Base-by-base conservation (phyloP, 352 stramenopile genomes). In the Phytophthora megakarya region DNA sequence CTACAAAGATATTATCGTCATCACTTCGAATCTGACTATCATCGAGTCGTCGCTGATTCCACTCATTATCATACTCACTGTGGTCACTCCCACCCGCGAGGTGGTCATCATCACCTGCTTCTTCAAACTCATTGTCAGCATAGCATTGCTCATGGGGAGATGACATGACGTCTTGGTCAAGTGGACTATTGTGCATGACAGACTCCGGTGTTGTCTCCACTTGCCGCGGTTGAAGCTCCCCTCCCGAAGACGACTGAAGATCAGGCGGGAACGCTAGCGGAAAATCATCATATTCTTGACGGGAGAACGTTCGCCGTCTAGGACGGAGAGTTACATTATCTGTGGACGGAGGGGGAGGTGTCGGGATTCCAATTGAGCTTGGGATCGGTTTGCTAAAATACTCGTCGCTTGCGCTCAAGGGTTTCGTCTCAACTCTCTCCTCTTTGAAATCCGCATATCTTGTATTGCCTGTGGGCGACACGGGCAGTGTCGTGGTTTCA, bases 331-430 rank as follows among this genome's bases (percentile, higher is more conserved):
- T 81, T 28, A 82, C 58, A 53, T 78, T 82, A 8, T 76, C 66
- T 25, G 56, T 57, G n/a, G 73, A 11, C 30, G 30, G 63, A 26
- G 67, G 66, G 5, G 72, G 60, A 15, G 61, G 25, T 23, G 56
- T 67, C 21, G 65, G 48, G 8, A 45, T 37, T n/a, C 53, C 67
- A 43, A 44, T 28, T n/a, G 56, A 65, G 46, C 65, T 78, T n/a
- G 76, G 65, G 46, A 81, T 76, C 0, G 65, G 62, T 1, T 72
- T 73, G 47, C 68, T 78, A n/a, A 82, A 72, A 60, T 67, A 82
- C 7, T 76, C 62, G 35, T 78, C 76, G 21, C 51, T 65, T 50
- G 54, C 43, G 38, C 51, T 65, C 21, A 72, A 78, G 45, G 39
- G 35, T 15, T 55, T 73, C 21, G 32, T 23, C 9, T 71, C 39